Evolutionary conservation across 2,329 filamentous ascomycete genomes (phyloP).

Genomic region (Shiraia bambusicola): DNA sequence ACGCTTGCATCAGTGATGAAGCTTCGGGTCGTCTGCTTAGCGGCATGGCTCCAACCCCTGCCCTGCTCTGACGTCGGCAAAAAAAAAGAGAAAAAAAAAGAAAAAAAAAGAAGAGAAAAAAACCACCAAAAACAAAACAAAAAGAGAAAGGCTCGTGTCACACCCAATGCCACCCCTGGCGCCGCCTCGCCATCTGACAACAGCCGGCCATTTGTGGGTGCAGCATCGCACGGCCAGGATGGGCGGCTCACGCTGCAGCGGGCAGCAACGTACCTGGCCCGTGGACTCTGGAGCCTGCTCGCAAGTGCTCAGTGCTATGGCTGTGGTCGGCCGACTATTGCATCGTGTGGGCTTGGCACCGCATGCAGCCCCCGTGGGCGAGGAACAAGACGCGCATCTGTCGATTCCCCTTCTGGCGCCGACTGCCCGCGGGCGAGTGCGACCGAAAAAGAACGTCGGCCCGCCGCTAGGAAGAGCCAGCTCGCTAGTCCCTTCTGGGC

Average conservation of each 20-base stretch:
- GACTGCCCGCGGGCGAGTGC: conserved; percentile 18
- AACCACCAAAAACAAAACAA: too few relatives aligned
- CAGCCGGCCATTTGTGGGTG: conserved; percentile 23
- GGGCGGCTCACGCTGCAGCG: conserved; percentile 20
- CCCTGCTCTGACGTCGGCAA: conserved; percentile 36
- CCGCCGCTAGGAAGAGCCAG: conserved; percentile 33
- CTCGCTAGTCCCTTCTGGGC: conserved; percentile 29
- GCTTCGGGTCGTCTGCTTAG: conserved; percentile 39
- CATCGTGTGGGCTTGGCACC: conserved; percentile 10
- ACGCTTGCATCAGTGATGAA: conserved; percentile 22
- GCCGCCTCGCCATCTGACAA: conserved; percentile 32
- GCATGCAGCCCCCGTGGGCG: conserved; percentile 16
- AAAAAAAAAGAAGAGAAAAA: too few relatives aligned
- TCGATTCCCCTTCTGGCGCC: conserved; percentile 20
- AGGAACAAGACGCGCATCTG: conserved; percentile 24
- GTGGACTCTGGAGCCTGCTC: conserved; percentile 28
- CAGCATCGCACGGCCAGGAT: too few relatives aligned
- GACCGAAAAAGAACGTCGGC: conserved; percentile 25
- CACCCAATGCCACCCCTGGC: conserved; percentile 30
- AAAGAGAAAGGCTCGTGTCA: too few relatives aligned
- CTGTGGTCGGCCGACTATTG: conserved; percentile 14
- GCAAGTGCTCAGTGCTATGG: too few relatives aligned
- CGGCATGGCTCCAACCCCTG: conserved; percentile 29
- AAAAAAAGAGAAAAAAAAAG: too few relatives aligned
- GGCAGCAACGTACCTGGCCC: conserved; percentile 31